Conservation (phyloP, 2,329 filamentous ascomycete species). For the Alternaria rosae region DNA sequence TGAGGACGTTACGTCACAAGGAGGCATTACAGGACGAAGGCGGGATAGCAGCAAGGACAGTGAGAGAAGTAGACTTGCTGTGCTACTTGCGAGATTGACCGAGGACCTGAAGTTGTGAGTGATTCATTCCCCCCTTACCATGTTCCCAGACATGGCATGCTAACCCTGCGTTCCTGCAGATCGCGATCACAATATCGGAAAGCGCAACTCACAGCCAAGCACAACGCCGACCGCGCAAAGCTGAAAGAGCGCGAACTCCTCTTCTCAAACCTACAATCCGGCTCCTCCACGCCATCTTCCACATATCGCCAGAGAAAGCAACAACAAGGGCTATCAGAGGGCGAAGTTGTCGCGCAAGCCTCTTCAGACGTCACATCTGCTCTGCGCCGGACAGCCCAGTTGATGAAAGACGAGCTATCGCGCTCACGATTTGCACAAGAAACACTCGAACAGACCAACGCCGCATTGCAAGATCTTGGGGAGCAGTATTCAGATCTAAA, state of each 20-base stretch:
- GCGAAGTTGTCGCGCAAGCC: conserved; percentile 76
- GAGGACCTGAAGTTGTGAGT: conserved; percentile 76
- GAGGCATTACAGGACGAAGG: conserved; percentile 43
- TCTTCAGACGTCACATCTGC: conserved; percentile 85
- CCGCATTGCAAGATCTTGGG: conserved; percentile 79
- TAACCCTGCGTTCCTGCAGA: conserved; percentile 42
- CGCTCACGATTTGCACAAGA: conserved; percentile 90
- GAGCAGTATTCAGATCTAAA: conserved; percentile 84
- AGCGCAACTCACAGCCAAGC: conserved; percentile 81
- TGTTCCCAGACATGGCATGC: neutral
- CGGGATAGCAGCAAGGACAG: conserved; percentile 64
- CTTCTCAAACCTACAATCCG: conserved; percentile 68
- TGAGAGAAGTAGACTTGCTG: conserved; percentile 70
- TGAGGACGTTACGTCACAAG: conserved; percentile 66
- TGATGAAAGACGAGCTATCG: conserved; percentile 84
- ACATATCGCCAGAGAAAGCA: conserved; percentile 48
- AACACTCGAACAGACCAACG: conserved; percentile 83
- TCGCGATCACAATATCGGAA: conserved; percentile 76
- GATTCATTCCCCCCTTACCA: neutral
- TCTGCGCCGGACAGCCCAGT: conserved; percentile 82
- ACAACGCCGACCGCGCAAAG: conserved; percentile 75
- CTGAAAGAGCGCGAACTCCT: conserved; percentile 78
- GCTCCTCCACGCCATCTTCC: conserved; percentile 42
- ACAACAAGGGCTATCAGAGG: conserved; percentile 66
- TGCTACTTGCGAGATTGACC: conserved; percentile 70